Evolutionary conservation across 2,329 filamentous ascomycete genomes (phyloP), one percentile per base, ranked within the genome.

Genomic region (Fusarium gaditjirri): DNA sequence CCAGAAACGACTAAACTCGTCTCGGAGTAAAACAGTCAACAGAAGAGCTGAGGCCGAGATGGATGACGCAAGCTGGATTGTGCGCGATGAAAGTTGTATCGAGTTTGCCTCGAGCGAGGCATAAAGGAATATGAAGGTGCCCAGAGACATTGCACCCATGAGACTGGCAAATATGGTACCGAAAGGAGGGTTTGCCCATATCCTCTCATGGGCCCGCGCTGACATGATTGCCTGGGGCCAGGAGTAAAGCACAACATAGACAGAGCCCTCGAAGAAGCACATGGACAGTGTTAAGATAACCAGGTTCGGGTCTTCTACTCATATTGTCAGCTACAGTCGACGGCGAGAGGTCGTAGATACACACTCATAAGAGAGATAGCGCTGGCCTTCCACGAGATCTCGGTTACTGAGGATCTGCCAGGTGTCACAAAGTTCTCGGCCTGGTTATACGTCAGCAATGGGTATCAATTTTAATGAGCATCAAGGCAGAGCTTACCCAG

Each of bases 281-380:
- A 42, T 12, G 4, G 29, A 4, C 1, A 60, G 12, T 23, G 29
- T 1, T 0, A 60, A 2, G 6, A 27, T 25, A 8, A 17, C 1
- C 12, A 43, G 1, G 2, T 8, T 35, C 0, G 47, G 29, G 17
- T 60, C 57, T 3, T 19, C 38, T 60, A 8, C 6, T 6, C 4
- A 41, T 36, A 3, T 21, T 21, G 23, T 60, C 9, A 60, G 57
- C 14, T 23, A 3, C 0, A 9, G 14, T 16, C 4, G 2, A 19
- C 4, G 1, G 16, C 2, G 12, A 6, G 2, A 0, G 12, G 2
- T 19, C 1, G 1, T 2, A 14, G 2, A 5, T 50, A 16, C 57
- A 8, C 36, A 60, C 57, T 35, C 9, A 29, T 11, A 29, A 60
- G 19, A 36, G 11, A 31, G 2, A 16, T 4, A 1, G n/a, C 11